phyloP scores from a whole-genome alignment of 2,329 filamentous ascomycete species.

The Diplodia mutila region DNA sequence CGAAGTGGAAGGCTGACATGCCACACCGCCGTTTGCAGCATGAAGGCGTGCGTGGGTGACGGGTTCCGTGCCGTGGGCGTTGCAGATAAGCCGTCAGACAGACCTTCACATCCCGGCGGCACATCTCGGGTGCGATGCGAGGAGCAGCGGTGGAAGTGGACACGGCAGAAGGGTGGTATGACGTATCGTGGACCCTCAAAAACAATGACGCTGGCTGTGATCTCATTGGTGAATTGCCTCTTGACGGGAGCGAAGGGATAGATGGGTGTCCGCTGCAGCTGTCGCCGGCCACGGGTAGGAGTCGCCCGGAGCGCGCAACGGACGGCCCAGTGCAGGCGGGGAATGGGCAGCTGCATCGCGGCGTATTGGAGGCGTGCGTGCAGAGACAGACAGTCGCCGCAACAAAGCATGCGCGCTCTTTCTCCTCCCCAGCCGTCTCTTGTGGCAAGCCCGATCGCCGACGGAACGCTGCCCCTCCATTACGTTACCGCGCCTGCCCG shows the following conservation, averaged over 20 bases:
- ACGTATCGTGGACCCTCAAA: slow-evolving; percentile 19
- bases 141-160: not conserved
- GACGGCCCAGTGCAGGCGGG: not conserved
- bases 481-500: slow-evolving; percentile 18
- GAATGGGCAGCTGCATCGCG: slow-evolving; percentile 6
- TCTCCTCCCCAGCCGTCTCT: not conserved
- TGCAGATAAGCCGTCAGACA: not conserved
- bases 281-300: not conserved
- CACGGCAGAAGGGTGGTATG: not conserved
- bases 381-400: not conserved
- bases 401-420: slow-evolving; percentile 19
- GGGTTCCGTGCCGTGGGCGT: not conserved
- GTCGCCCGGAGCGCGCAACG: not conserved
- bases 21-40: slow-evolving; percentile 11
- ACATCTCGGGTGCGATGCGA: not conserved
- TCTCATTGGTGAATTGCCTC: slow-evolving; percentile 4
- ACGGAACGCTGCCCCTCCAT: slow-evolving; percentile 23
- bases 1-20: not conserved
- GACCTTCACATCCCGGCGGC: not conserved
- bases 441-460: slow-evolving; percentile 8
- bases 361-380: not conserved
- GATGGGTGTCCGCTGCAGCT: not conserved
- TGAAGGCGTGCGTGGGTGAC: not conserved
- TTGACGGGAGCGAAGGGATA: slow-evolving; percentile 19
- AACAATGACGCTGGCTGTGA: slow-evolving; percentile 1